Percentiles rank a stretch among this genome's conserved stretches.
Evolutionary conservation across 129 eudicot genomes (phyloP).

Genomic region (Arctium lappa): DNA sequence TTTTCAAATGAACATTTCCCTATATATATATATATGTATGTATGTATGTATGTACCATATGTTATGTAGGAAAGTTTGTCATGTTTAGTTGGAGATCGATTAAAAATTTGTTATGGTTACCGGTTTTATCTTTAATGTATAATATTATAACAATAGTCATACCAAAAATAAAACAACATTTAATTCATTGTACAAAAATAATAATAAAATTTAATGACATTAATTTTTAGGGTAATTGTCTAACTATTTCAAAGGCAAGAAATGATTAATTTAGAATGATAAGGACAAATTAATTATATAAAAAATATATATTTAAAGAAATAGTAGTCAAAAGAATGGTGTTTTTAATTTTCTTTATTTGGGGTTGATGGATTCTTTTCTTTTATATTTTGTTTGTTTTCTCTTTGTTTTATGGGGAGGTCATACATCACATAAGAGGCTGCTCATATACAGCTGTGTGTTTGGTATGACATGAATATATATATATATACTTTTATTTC

Average conservation of each 20-base stretch:
- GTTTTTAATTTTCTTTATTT: background rate
- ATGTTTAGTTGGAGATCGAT: background rate
- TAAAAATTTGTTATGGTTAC: background rate
- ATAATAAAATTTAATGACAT: no score
- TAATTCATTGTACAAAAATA: background rate
- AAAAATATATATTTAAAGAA: background rate
- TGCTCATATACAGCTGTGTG: conserved; percentile 22
- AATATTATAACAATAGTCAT: background rate
- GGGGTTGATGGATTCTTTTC: background rate
- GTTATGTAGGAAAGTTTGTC: background rate
- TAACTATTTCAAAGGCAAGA: background rate
- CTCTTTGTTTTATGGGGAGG: background rate
- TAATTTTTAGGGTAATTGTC: background rate
- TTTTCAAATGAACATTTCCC: no score
- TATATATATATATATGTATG: no score
- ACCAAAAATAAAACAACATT: background rate
- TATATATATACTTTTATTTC: background rate
- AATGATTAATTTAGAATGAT: background rate
- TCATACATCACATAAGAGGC: background rate
- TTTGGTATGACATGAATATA: conserved; percentile 7
- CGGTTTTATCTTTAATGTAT: background rate
- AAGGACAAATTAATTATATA: background rate
- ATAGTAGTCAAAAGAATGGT: background rate
- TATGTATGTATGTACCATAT: background rate
- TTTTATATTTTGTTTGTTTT: conserved; percentile 8